phyloP scores from a whole-genome alignment of 225 moss, liverwort and hornwort genomes.

The Bryoerythrophyllum caledonicum region DNA sequence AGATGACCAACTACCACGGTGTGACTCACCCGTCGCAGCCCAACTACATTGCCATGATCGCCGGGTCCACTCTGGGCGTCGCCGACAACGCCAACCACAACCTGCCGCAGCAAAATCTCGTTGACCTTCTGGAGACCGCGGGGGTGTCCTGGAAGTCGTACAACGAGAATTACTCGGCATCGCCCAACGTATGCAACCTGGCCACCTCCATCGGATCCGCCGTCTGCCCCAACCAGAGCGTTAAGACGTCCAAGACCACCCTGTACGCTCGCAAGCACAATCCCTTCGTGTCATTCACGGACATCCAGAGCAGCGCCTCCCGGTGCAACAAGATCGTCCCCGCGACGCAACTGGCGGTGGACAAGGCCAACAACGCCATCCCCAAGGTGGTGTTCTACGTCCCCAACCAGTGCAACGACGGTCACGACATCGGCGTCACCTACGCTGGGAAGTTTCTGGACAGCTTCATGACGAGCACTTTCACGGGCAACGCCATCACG shows the following conservation, averaged over 20 bases:
- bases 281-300: constrained; percentile 12
- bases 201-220: not conserved
- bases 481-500: constrained; percentile 15
- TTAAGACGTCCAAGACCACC: not conserved
- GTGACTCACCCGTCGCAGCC: not conserved
- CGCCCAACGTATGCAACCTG: not conserved
- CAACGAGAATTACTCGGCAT: constrained; percentile 1
- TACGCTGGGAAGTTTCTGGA: too few species aligned
- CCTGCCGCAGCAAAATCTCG: too few species aligned
- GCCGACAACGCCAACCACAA: not conserved
- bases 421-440: too few species aligned
- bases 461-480: constrained; percentile 11
- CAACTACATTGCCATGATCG: not conserved
- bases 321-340: constrained; percentile 14
- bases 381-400: too few species aligned
- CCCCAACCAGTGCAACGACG: too few species aligned
- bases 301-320: not conserved
- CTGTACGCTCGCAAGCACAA: constrained; percentile 18
- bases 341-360: not conserved
- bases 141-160: constrained; percentile 19
- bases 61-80: constrained; percentile 1
- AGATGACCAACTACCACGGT: not conserved
- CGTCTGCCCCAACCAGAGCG: constrained; percentile 4
- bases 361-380: not conserved
- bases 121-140: too few species aligned